Conservation (phyloP, 2,329 filamentous ascomycete species). For the Saccharata proteae region DNA sequence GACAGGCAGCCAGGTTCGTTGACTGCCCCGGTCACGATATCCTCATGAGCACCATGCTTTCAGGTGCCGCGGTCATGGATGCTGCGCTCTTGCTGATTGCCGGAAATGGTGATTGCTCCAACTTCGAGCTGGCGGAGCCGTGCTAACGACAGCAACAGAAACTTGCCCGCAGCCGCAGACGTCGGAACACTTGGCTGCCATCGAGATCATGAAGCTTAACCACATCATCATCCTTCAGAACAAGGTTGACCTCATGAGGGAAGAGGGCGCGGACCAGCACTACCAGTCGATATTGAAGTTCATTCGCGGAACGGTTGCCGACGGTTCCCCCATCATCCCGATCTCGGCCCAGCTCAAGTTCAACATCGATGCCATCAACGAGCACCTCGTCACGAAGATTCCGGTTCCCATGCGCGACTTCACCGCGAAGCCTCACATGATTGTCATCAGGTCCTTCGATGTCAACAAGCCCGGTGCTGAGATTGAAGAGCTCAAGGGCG, state of each 20-base stretch:
- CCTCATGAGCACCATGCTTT: conserved; percentile 99
- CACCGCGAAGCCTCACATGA: conserved; percentile 88
- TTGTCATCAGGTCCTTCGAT: conserved; percentile 97
- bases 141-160: conserved; percentile 38
- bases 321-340: conserved; percentile 88
- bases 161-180: conserved; percentile 96
- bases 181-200: conserved; percentile 94
- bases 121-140: neutral
- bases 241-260: conserved; percentile 97
- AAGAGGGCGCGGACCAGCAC: conserved; percentile 86
- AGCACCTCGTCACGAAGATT: conserved; percentile 89
- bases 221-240: conserved; percentile 99
- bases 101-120: conserved; percentile 52
- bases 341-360: conserved; percentile 97
- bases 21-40: conserved; percentile 99
- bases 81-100: conserved; percentile 91
- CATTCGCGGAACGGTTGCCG: conserved; percentile 92
- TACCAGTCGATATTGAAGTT: conserved; percentile 98
- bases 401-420: conserved; percentile 88
- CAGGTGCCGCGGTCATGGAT: conserved; percentile 98
- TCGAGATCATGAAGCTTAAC: conserved; percentile 99
- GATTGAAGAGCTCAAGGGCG: conserved; percentile 96
- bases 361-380: conserved; percentile 98
- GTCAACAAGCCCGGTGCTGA: conserved; percentile 99
- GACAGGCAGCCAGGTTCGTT: conserved; percentile 56